Conservation (phyloP, 345 rosid genomes). For the Populus nigra region DNA sequence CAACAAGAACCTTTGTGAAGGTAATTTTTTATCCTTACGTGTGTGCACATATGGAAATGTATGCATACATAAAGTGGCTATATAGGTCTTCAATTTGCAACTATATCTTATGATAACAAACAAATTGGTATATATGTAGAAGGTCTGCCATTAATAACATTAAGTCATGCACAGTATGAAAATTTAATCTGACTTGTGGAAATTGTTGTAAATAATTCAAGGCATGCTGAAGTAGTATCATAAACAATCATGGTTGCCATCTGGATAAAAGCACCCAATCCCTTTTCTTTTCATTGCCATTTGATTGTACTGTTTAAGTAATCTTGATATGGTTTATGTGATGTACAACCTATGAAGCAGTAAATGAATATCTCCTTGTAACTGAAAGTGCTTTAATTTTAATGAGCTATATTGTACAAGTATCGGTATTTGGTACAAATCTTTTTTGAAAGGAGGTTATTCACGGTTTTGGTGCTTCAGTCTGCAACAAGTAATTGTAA, state of each 20-base stretch:
- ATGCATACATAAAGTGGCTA: background rate
- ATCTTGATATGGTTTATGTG: background rate
- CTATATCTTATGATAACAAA: background rate
- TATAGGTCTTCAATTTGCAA: background rate
- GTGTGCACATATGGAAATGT: background rate
- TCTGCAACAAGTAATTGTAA: background rate
- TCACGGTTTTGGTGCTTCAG: background rate
- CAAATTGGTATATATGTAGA: background rate
- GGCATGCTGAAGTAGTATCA: background rate
- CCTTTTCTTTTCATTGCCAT: background rate
- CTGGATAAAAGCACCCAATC: background rate
- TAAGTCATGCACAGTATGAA: background rate
- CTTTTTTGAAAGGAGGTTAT: background rate
- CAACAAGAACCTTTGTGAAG: conserved; percentile 50
- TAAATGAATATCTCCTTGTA: background rate
- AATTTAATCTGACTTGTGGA: background rate
- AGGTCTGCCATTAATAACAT: too few species aligned
- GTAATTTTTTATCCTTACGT: conserved; percentile 13
- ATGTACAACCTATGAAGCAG: background rate
- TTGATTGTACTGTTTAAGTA: background rate
- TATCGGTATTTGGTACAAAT: background rate
- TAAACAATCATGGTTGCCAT: background rate
- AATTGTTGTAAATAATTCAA: background rate
- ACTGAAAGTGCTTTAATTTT: background rate
- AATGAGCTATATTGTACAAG: background rate